Conservation (phyloP, 2,329 filamentous ascomycete genomes). For the Chalara sp. region DNA sequence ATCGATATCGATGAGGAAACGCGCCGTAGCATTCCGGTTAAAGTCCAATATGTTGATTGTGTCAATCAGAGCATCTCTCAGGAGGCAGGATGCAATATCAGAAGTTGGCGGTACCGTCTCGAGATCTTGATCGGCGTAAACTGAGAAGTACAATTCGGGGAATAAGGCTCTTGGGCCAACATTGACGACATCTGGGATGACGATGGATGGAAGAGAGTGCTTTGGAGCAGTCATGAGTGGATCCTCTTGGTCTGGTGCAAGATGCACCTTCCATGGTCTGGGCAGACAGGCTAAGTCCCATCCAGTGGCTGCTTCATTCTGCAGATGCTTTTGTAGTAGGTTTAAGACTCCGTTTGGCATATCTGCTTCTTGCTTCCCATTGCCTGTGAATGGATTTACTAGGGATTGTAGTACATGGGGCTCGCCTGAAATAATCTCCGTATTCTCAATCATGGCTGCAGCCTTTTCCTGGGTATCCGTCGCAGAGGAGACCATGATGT, state of each 20-base stretch:
- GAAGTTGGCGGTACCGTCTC: constrained; percentile 77
- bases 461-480: constrained; percentile 67
- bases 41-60: constrained; percentile 92
- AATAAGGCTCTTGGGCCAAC: constrained; percentile 73
- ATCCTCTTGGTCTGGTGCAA: constrained; percentile 54
- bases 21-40: constrained; percentile 81
- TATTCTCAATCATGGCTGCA: constrained; percentile 79
- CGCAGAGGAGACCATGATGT: constrained; percentile 71
- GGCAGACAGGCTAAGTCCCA: constrained; percentile 70
- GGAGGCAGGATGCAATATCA: constrained; percentile 71
- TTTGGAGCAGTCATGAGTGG: constrained; percentile 57
- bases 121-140: constrained; percentile 80
- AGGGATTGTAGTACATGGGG: constrained; percentile 78
- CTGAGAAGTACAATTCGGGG: constrained; percentile 89
- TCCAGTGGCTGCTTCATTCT: constrained; percentile 62
- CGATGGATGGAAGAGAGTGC: constrained; percentile 70
- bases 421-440: constrained; percentile 86
- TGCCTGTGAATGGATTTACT: constrained; percentile 75
- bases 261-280: constrained; percentile 59
- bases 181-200: constrained; percentile 67
- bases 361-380: constrained; percentile 55
- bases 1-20: constrained; percentile 88
- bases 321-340: constrained; percentile 79
- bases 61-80: constrained; percentile 81
- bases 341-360: constrained; percentile 67